phyloP scores from a whole-genome alignment of 2,329 filamentous ascomycete species.

The Fusarium verrucosum region DNA sequence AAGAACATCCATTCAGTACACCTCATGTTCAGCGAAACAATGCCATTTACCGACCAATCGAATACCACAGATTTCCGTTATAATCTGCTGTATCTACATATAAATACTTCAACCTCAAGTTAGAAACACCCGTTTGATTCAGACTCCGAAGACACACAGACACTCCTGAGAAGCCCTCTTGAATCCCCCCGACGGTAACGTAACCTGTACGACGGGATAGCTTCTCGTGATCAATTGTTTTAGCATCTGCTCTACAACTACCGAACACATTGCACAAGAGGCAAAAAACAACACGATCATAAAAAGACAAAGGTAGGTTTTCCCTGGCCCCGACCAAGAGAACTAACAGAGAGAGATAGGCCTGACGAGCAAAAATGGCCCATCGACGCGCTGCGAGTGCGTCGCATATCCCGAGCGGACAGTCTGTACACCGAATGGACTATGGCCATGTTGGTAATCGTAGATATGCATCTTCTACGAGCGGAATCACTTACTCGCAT shows the following conservation, averaged over 20 bases:
- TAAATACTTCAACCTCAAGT: background rate
- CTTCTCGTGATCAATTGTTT: slow-evolving; percentile 32
- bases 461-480: slow-evolving; percentile 3
- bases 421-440: background rate
- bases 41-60: slow-evolving; percentile 8
- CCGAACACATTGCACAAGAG: slow-evolving; percentile 28
- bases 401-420: background rate
- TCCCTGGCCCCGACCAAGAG: slow-evolving; percentile 13
- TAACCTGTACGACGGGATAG: slow-evolving; percentile 37
- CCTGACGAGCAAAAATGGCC: slow-evolving; percentile 8
- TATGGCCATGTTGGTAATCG: background rate
- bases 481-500: slow-evolving; percentile 2
- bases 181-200: slow-evolving; percentile 18
- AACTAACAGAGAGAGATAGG: slow-evolving; percentile 23
- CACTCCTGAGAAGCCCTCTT: slow-evolving; percentile 11
- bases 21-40: slow-evolving; percentile 25
- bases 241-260: slow-evolving; percentile 16
- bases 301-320: slow-evolving; percentile 20
- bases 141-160: slow-evolving; percentile 19
- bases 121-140: background rate
- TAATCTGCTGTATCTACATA: slow-evolving; percentile 3
- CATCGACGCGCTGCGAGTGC: slow-evolving; percentile 11
- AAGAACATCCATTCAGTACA: slow-evolving; percentile 11
- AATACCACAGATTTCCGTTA: background rate
- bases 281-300: slow-evolving; percentile 1